Evolutionary conservation across 352 stramenopile genomes (phyloP).

Genomic region (Globisporangium acanthophoron): DNA sequence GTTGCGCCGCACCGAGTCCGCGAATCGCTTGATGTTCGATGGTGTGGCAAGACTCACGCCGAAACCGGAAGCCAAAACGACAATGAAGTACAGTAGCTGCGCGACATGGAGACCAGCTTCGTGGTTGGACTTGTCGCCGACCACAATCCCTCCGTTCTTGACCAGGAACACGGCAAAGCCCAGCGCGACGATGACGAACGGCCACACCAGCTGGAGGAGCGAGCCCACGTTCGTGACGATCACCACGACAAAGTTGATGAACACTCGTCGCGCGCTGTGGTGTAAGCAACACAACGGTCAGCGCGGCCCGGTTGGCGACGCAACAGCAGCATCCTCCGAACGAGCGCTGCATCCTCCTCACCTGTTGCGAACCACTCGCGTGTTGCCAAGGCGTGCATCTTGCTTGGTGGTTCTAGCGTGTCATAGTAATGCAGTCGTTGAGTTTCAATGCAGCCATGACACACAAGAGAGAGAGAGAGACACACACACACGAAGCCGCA

Average conservation of each 20-base stretch:
- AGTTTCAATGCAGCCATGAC: neutral
- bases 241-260: conserved; percentile 60
- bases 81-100: conserved; percentile 74
- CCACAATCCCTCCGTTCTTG: conserved; percentile 74
- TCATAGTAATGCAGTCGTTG: neutral
- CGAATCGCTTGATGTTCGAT: conserved; percentile 28
- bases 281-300: neutral
- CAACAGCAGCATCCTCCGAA: neutral
- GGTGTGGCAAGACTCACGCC: conserved; percentile 38
- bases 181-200: conserved; percentile 52
- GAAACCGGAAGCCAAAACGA: conserved; percentile 59
- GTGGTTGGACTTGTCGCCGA: conserved; percentile 84
- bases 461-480: neutral
- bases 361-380: conserved; percentile 26
- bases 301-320: neutral
- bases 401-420: conserved; percentile 30
- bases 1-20: conserved; percentile 27
- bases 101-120: conserved; percentile 65
- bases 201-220: conserved; percentile 63
- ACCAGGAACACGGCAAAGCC: conserved; percentile 61
- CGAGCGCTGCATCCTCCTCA: neutral
- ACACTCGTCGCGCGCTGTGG: conserved; percentile 29
- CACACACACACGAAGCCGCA: conserved; percentile 9
- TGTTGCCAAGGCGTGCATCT: conserved; percentile 14
- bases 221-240: conserved; percentile 40